A percentile compares a stretch with the other conserved stretches of the same genome.
phyloP scores from a whole-genome alignment of 2,329 filamentous ascomycete species.

The Diaporthe humulicola region DNA sequence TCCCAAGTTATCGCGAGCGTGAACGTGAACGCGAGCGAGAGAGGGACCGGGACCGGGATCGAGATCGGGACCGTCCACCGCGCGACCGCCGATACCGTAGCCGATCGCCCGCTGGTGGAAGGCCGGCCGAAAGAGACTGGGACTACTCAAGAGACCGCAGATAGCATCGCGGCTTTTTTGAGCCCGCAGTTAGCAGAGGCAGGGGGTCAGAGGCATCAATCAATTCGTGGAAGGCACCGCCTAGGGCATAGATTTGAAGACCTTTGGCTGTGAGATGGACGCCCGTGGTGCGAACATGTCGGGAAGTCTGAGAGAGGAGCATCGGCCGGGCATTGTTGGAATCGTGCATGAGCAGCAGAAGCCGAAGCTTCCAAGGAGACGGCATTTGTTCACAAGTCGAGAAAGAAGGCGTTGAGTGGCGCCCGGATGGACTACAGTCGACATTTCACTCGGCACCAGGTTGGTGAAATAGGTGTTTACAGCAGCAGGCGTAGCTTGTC shows the following conservation, averaged over 20 bases:
- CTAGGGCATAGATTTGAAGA: constrained; percentile 39
- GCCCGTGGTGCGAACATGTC: background rate
- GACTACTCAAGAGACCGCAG: constrained; percentile 42
- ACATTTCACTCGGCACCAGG: background rate
- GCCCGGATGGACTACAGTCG: background rate
- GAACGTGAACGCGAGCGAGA: constrained; percentile 57
- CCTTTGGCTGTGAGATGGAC: background rate
- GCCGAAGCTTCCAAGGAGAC: background rate
- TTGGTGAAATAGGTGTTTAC: background rate
- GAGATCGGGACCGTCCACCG: constrained; percentile 46
- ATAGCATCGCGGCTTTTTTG: constrained; percentile 52
- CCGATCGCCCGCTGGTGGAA: constrained; percentile 32
- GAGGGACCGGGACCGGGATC: constrained; percentile 52
- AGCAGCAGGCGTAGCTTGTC: constrained; percentile 23
- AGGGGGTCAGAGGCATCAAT: too few species aligned
- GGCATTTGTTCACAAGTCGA: background rate
- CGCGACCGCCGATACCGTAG: constrained; percentile 39
- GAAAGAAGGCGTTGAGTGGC: background rate
- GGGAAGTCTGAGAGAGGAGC: background rate
- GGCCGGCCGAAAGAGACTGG: constrained; percentile 36
- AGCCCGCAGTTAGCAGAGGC: constrained; percentile 51
- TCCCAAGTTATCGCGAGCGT: constrained; percentile 58
- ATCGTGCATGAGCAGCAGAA: background rate
- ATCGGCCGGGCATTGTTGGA: background rate
- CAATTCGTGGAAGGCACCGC: constrained; percentile 45